These are phyloP conservation scores for Verticillium klebahnii DNA, from an alignment of 2,329 filamentous ascomycete genomes.

Conservation along the genomic window DNA sequence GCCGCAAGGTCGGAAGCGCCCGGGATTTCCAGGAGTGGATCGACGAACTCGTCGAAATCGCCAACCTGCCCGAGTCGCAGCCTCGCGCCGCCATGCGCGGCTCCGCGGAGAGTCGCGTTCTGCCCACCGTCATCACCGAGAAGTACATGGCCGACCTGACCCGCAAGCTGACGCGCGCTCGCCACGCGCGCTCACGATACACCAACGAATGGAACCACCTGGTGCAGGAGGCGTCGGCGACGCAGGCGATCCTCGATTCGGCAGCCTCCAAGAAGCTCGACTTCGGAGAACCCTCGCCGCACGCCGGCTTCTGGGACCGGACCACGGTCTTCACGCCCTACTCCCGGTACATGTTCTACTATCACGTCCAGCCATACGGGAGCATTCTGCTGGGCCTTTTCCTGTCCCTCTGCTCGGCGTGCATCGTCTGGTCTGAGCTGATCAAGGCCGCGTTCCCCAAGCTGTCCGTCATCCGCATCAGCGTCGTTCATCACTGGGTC, in stretches of 20 bases:
- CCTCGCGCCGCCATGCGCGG: slow-evolving; percentile 37
- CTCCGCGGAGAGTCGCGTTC: slow-evolving; percentile 36
- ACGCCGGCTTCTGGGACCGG: slow-evolving; percentile 49
- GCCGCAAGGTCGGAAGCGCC: slow-evolving; percentile 75
- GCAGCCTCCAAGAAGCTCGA: slow-evolving; percentile 75
- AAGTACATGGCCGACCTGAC: slow-evolving; percentile 90
- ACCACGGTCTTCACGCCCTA: slow-evolving; percentile 69
- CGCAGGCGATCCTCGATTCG: slow-evolving; percentile 81
- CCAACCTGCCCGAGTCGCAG: slow-evolving; percentile 60
- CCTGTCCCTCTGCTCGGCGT: slow-evolving; percentile 69
- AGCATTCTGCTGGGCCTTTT: slow-evolving; percentile 62
- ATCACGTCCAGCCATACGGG: slow-evolving; percentile 65
- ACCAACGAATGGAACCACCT: slow-evolving; percentile 80
- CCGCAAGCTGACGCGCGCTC: slow-evolving; percentile 72
- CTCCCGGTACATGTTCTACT: slow-evolving; percentile 73
- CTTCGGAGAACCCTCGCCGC: slow-evolving; percentile 57
- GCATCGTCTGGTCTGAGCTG: slow-evolving; percentile 90
- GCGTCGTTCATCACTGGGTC: slow-evolving; percentile 70
- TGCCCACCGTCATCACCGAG: slow-evolving; percentile 85
- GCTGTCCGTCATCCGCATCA: slow-evolving; percentile 64
- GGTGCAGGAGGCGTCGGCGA: slow-evolving; percentile 66
- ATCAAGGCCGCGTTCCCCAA: slow-evolving; percentile 76
- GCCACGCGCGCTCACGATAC: slow-evolving; percentile 79
- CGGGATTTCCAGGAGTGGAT: slow-evolving; percentile 87
- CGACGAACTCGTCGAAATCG: slow-evolving; percentile 81